Conservation (phyloP, 495 filamentous ascomycete species). For the Penicillium odoratum region DNA sequence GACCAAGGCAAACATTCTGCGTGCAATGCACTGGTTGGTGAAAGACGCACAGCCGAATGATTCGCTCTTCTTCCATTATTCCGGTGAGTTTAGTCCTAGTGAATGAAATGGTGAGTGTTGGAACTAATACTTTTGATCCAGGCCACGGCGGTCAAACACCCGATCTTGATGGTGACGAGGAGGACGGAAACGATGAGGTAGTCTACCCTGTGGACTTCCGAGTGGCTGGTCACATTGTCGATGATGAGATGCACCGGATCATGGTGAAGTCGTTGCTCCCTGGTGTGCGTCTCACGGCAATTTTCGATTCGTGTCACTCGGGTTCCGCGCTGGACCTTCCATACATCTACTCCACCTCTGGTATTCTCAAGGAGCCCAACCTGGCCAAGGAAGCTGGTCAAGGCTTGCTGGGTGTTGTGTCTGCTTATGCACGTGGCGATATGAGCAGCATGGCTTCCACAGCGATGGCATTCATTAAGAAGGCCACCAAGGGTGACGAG, state of each 20-base stretch:
- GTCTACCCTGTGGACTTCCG: conserved; percentile 98
- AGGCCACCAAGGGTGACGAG: conserved; percentile 81
- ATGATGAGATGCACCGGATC: conserved; percentile 98
- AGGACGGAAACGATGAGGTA: conserved; percentile 95
- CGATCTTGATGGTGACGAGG: conserved; percentile 91
- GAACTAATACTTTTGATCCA: conserved; percentile 32
- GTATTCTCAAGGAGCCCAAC: conserved; percentile 97
- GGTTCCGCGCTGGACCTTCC: conserved; percentile 94
- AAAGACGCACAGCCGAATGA: conserved; percentile 94
- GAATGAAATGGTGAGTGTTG: neutral
- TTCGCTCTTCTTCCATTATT: conserved; percentile 98
- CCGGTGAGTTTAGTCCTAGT: conserved; percentile 56
- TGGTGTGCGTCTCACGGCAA: conserved; percentile 90
- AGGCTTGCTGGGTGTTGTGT: conserved; percentile 86
- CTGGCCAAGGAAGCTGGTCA: conserved; percentile 96
- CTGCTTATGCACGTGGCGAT: conserved; percentile 87
- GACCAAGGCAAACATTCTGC: conserved; percentile 91
- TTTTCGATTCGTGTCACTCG: conserved; percentile 99
- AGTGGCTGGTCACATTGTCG: conserved; percentile 86
- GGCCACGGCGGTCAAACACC: conserved; percentile 97
- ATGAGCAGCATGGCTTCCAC: conserved; percentile 77
- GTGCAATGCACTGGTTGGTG: conserved; percentile 98
- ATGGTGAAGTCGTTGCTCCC: conserved; percentile 82
- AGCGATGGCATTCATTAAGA: conserved; percentile 88
- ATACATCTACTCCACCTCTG: conserved; percentile 94